These are phyloP conservation scores for Lipomyces sp. DNA, from an alignment of 805 yeast species.

Conservation along the genomic window DNA sequence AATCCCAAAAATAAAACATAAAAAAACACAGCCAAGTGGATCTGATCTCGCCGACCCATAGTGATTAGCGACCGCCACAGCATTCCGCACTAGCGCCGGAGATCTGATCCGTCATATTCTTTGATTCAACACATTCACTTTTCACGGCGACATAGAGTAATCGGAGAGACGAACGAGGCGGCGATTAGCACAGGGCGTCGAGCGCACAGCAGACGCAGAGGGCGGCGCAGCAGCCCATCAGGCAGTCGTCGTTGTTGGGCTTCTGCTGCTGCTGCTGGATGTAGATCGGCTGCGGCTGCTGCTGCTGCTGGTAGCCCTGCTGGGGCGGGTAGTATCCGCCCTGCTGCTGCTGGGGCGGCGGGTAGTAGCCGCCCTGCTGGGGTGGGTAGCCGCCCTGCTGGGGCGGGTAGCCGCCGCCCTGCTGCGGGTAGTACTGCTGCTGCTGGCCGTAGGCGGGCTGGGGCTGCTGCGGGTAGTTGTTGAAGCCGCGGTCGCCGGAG, in stretches of 20 bases:
- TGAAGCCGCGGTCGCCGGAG: constrained; percentile 15
- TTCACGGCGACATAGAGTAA: too few species aligned
- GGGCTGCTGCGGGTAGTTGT: constrained; percentile 24
- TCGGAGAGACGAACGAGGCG: too few species aligned
- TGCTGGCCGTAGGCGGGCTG: constrained; percentile 9
- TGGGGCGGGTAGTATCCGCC: constrained; percentile 17
- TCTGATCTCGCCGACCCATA: too few species aligned
- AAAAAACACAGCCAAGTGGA: too few species aligned
- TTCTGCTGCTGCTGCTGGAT: constrained; percentile 19
- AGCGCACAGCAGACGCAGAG: constrained; percentile 31
- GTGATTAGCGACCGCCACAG: too few species aligned
- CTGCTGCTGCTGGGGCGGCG: constrained; percentile 8
- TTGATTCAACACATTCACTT: too few species aligned
- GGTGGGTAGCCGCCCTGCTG: constrained; percentile 21
- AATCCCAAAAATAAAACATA: too few species aligned
- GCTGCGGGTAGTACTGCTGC: constrained; percentile 8
- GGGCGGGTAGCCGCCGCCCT: constrained; percentile 4
- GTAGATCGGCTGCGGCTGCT: constrained; percentile 11
- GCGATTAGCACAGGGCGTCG: constrained; percentile 23
- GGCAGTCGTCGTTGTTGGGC: constrained; percentile 16
- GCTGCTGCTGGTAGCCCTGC: constrained; percentile 10
- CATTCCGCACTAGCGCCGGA: too few species aligned
- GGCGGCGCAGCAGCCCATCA: constrained; percentile 30
- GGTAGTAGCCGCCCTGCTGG: constrained; percentile 18
- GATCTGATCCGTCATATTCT: too few species aligned